Conservation (phyloP, 2,329 filamentous ascomycete species). For the Aureobasidium subglaciale region DNA sequence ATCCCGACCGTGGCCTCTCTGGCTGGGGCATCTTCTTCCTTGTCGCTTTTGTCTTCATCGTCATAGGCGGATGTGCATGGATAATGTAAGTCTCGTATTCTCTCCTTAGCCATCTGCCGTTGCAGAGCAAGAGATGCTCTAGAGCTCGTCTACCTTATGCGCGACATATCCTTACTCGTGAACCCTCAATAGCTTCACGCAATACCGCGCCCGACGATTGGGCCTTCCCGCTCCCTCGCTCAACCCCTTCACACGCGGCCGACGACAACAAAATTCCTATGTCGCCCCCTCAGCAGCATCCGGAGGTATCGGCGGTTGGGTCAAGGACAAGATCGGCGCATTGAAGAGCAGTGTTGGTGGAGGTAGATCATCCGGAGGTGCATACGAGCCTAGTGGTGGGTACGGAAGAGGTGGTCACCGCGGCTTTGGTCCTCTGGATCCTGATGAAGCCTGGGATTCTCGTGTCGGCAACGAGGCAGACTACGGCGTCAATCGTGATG, state of each 20-base stretch:
- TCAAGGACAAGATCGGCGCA: conserved; percentile 57
- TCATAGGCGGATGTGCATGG: conserved; percentile 56
- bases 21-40: conserved; percentile 62
- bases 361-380: conserved; percentile 54
- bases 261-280: conserved; percentile 25
- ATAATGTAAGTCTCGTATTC: conserved; percentile 38
- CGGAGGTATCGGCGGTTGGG: conserved; percentile 63
- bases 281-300: conserved; percentile 49
- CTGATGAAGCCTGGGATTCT: conserved; percentile 80
- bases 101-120: background rate
- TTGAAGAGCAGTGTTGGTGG: conserved; percentile 49
- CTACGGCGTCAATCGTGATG: conserved; percentile 28
- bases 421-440: conserved; percentile 64
- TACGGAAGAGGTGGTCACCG: conserved; percentile 34
- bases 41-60: conserved; percentile 57
- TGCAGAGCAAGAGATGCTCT: background rate
- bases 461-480: conserved; percentile 69
- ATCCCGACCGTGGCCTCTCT: conserved; percentile 17
- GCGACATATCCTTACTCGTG: background rate
- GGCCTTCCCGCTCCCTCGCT: conserved; percentile 67
- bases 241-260: conserved; percentile 56
- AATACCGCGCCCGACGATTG: conserved; percentile 63
- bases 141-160: background rate
- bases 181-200: conserved; percentile 46
- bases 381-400: conserved; percentile 30